These are phyloP conservation scores for Cyanophora paradoxa DNA, from an alignment of 78 protist species.

Conservation along the genomic window DNA sequence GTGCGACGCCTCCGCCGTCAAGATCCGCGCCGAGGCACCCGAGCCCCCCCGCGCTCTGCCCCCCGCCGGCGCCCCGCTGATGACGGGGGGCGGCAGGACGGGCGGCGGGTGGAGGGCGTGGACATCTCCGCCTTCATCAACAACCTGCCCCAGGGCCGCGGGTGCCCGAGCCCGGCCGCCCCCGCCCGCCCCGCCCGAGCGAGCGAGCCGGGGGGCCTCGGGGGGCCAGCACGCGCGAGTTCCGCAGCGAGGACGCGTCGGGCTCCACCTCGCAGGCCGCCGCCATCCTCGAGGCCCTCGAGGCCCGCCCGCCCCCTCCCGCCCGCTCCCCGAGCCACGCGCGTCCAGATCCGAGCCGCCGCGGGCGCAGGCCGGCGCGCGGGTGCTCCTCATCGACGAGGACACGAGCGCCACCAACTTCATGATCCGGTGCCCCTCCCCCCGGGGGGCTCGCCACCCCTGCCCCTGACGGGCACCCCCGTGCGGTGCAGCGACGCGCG, in stretches of 20 bases:
- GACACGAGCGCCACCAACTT: slow-evolving; percentile 70
- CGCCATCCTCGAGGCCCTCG: slow-evolving; percentile 38
- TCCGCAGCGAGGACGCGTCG: slow-evolving; percentile 43
- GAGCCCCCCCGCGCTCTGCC: background rate
- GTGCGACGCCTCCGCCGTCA: too few species aligned
- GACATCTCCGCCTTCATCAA: slow-evolving; percentile 31
- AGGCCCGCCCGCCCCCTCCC: slow-evolving; percentile 3
- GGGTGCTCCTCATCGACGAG: slow-evolving; percentile 59
- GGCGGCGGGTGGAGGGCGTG: slow-evolving; percentile 21
- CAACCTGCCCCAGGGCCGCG: slow-evolving; percentile 26
- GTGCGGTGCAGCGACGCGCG: too few species aligned
- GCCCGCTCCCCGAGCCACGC: background rate
- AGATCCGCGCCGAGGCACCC: too few species aligned
- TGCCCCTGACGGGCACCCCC: too few species aligned
- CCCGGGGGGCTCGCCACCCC: too few species aligned
- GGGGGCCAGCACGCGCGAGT: slow-evolving; percentile 20
- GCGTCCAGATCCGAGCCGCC: background rate
- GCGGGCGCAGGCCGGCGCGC: too few species aligned
- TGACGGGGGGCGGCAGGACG: slow-evolving; percentile 22
- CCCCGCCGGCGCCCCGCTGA: background rate
- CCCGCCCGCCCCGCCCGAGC: too few species aligned
- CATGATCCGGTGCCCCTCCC: slow-evolving; percentile 55
- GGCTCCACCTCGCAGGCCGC: slow-evolving; percentile 51
- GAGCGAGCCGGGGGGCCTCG: too few species aligned
- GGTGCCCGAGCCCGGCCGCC: too few species aligned